phyloP scores from a whole-genome alignment of 2,329 filamentous ascomycete species.

The Sordariomycetes sp. region DNA sequence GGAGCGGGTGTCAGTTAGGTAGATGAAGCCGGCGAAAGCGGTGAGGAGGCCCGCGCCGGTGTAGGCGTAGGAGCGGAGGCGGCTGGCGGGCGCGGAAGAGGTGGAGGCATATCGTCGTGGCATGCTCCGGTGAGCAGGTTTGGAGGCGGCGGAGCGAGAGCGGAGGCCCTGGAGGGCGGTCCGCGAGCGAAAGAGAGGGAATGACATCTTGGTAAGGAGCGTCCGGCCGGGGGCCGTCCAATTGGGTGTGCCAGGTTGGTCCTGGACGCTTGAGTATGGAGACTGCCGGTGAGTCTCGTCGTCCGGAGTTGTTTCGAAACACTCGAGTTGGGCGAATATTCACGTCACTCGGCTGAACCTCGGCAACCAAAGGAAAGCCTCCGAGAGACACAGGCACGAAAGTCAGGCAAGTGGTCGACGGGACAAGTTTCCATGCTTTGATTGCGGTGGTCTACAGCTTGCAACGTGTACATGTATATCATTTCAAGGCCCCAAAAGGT shows the following conservation, averaged over 20 bases:
- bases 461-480: neutral
- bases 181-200: constrained; percentile 8
- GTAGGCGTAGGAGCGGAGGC: constrained; percentile 26
- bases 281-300: neutral
- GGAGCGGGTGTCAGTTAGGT: constrained; percentile 64
- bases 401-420: neutral
- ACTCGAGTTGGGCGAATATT: neutral
- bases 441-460: neutral
- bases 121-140: constrained; percentile 5
- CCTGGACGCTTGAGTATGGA: neutral
- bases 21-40: constrained; percentile 46
- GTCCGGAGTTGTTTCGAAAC: neutral
- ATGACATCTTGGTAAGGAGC: constrained; percentile 6
- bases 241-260: neutral
- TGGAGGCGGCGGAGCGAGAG: neutral
- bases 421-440: neutral
- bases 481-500: neutral
- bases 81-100: constrained; percentile 16
- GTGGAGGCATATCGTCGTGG: constrained; percentile 20
- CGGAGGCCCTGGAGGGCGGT: constrained; percentile 7
- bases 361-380: neutral
- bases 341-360: constrained; percentile 1
- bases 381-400: neutral
- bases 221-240: neutral
- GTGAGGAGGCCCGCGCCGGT: constrained; percentile 28